phyloP scores from a whole-genome alignment of 768 basidiomycete species.

The Agaricus bisporus region DNA sequence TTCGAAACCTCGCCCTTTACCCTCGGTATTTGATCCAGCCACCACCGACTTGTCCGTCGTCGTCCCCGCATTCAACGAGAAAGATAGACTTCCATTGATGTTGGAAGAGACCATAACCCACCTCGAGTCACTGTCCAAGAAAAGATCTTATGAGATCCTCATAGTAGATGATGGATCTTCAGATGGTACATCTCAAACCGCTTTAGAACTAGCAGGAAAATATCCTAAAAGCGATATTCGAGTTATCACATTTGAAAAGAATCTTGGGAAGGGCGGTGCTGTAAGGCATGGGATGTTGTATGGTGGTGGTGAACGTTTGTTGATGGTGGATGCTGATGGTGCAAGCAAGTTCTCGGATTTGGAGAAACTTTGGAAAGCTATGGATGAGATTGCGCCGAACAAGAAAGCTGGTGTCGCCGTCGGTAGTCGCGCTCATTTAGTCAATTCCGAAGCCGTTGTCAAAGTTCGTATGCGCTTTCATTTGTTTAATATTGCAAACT shows the following conservation, averaged over 20 bases:
- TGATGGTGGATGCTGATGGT: slow-evolving; percentile 95
- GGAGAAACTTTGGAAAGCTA: slow-evolving; percentile 67
- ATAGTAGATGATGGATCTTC: slow-evolving; percentile 88
- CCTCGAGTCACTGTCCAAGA: slow-evolving; percentile 30
- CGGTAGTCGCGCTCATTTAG: slow-evolving; percentile 90
- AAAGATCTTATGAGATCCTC: slow-evolving; percentile 71
- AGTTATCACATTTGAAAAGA: slow-evolving; percentile 71
- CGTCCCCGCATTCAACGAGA: slow-evolving; percentile 91
- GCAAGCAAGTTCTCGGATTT: slow-evolving; percentile 86
- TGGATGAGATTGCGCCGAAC: slow-evolving; percentile 54
- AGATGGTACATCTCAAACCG: slow-evolving; percentile 65
- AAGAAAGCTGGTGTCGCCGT: slow-evolving; percentile 62
- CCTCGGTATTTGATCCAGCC: slow-evolving; percentile 47
- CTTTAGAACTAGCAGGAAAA: slow-evolving; percentile 56
- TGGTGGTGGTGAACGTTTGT: slow-evolving; percentile 64
- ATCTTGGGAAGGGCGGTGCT: slow-evolving; percentile 90
- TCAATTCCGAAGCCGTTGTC: slow-evolving; percentile 88
- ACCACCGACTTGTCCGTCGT: slow-evolving; percentile 73
- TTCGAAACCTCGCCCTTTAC: slow-evolving; percentile 46
- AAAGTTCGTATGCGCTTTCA: slow-evolving; percentile 46
- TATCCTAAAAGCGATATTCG: slow-evolving; percentile 59
- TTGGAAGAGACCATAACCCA: slow-evolving; percentile 68
- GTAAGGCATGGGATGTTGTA: slow-evolving; percentile 89
- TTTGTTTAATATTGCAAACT: not conserved
- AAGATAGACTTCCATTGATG: slow-evolving; percentile 79